phyloP scores from a whole-genome alignment of 148 eudicot species.

The Salicornia ramosissima region DNA sequence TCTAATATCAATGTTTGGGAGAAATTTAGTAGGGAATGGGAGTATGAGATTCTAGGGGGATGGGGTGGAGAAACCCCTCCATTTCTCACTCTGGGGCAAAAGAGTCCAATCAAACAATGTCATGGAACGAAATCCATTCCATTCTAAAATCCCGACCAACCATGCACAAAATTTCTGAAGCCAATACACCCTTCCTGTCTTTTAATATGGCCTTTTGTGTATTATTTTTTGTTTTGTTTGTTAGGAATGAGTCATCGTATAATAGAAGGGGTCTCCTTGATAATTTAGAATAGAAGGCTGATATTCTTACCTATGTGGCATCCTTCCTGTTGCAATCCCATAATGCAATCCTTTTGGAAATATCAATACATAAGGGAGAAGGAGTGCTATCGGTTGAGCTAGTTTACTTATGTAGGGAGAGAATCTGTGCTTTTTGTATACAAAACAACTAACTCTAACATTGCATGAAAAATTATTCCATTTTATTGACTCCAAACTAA shows the following conservation, averaged over 20 bases:
- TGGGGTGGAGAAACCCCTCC: too few relatives aligned
- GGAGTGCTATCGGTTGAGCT: not conserved
- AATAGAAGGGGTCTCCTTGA: not conserved
- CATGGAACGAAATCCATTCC: too few relatives aligned
- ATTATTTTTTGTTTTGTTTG: not conserved
- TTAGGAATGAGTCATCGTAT: not conserved
- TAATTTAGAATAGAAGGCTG: not conserved
- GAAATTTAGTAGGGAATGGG: too few relatives aligned
- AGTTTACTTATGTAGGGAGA: not conserved
- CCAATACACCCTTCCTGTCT: not conserved
- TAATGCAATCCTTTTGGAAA: not conserved
- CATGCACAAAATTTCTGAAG: too few relatives aligned
- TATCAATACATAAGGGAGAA: too few relatives aligned
- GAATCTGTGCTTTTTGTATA: not conserved
- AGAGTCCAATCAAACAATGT: too few relatives aligned
- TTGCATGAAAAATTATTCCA: not conserved
- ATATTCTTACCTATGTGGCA: not conserved
- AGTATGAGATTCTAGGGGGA: too few relatives aligned
- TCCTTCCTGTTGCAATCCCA: not conserved
- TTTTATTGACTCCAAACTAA: too few relatives aligned
- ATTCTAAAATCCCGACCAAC: too few relatives aligned
- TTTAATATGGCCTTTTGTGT: too few relatives aligned
- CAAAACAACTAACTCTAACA: not conserved
- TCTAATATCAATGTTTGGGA: too few relatives aligned
- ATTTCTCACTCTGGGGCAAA: too few relatives aligned